Percentiles rank a stretch among this genome's conserved stretches.
Conservation (phyloP, 2,329 filamentous ascomycete species). For the Cryphonectria japonica region DNA sequence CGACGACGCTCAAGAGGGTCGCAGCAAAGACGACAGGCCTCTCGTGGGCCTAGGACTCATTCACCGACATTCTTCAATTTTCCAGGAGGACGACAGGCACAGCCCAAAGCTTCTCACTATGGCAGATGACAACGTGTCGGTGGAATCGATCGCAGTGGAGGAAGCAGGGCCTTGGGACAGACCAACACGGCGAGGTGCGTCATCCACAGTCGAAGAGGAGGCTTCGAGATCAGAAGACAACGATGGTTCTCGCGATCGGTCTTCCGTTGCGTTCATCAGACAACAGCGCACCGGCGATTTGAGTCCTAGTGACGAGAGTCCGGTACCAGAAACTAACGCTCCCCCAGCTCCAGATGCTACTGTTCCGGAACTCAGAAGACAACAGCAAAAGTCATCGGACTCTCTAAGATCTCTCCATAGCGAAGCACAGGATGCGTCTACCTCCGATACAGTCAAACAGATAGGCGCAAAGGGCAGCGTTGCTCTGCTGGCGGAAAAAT, state of each 20-base stretch:
- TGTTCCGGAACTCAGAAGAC: not conserved
- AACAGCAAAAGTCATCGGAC: constrained; percentile 2
- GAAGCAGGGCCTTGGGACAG: constrained; percentile 21
- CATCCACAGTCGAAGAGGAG: not conserved
- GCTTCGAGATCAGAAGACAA: not conserved
- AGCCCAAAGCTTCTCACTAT: constrained; percentile 39
- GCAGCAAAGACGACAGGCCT: constrained; percentile 29
- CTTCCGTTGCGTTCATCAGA: not conserved
- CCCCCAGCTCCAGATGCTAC: constrained; percentile 10
- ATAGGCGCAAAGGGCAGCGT: constrained; percentile 36
- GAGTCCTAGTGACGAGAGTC: not conserved
- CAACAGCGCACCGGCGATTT: constrained; percentile 9
- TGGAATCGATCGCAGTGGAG: constrained; percentile 28
- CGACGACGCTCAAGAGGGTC: constrained; percentile 21
- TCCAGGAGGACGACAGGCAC: constrained; percentile 37
- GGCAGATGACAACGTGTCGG: constrained; percentile 31
- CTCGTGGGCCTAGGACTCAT: constrained; percentile 37
- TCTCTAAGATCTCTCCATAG: constrained; percentile 8
- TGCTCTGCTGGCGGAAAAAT: constrained; percentile 42
- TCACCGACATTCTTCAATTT: constrained; percentile 34
- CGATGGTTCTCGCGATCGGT: not conserved
- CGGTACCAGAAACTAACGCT: constrained; percentile 18
- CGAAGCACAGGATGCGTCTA: constrained; percentile 13
- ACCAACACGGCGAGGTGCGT: constrained; percentile 13
- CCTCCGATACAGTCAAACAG: constrained; percentile 18